Evolutionary conservation across 2,329 filamentous ascomycete species (phyloP), one percentile per base, ranked within the genome.

Genomic region (Thermomyces lanuginosus): DNA sequence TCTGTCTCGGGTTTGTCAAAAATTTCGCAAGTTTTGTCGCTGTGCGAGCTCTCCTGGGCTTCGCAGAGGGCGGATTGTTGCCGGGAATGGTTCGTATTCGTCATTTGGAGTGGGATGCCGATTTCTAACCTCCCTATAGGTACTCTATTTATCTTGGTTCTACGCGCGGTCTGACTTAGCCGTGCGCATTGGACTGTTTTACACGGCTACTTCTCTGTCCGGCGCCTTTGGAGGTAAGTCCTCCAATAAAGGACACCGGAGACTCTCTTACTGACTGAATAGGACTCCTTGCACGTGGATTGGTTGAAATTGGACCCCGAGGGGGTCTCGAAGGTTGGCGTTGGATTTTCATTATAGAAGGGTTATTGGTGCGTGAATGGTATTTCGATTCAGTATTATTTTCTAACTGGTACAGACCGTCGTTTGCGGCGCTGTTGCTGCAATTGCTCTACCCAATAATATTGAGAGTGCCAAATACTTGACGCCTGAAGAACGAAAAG

Each of bases 181-280:
- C 0, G 46, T 75, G 19, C 58, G 73, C 4, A 72, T 78, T 26
- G 73, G 71, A 16, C 53, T 77, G 4, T 76, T 78, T 40, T 78
- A 76, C 43, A 75, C 70, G 1, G 69, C 71, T 2, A 70, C 72
- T 0, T 73, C 70, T 1, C 48, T 77, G 4, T 72, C 69, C 0
- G 70, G 71, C 2, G 70, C 70, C 1, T 76, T 75, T 41, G 69
- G 69, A 15, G 71, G 64, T 51, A 39, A 22, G 32, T 20, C 19
- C 9, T 4, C 1, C 6, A n/a, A 8, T 13, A n/a, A 11, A 9
- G 16, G 10, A 26, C 8, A 16, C 8, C n/a, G n/a, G n/a, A n/a
- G n/a, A n/a, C n/a, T n/a, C n/a, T n/a, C n/a, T n/a, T n/a, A n/a
- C n/a, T n/a, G n/a, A n/a, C n/a, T n/a, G n/a, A n/a, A 16, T 33